Conservation (phyloP, 2,329 filamentous ascomycete species). For the Colletotrichum euphorbiae region DNA sequence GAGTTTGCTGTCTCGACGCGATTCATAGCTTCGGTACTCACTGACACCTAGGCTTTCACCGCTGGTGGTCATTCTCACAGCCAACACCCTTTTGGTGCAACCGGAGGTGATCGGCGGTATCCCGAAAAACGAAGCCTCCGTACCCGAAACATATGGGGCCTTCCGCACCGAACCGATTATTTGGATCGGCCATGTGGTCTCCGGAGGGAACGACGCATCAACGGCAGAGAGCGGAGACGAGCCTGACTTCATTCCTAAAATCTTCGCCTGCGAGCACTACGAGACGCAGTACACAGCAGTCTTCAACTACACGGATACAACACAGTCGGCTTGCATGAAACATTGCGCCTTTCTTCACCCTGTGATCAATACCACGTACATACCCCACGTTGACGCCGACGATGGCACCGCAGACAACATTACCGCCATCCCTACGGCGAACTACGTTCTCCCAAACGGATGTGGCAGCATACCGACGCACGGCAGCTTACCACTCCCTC, state of each 20-base stretch:
- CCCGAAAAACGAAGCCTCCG: slow-evolving; percentile 45
- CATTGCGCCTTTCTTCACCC: slow-evolving; percentile 42
- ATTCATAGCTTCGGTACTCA: background rate
- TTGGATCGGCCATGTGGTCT: slow-evolving; percentile 49
- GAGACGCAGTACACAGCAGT: slow-evolving; percentile 48
- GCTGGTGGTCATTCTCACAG: slow-evolving; percentile 53
- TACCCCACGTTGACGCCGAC: slow-evolving; percentile 42
- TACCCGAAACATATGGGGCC: slow-evolving; percentile 46
- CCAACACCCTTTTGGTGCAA: slow-evolving; percentile 51
- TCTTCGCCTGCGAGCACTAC: slow-evolving; percentile 51
- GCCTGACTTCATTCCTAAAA: slow-evolving; percentile 48
- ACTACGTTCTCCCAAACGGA: slow-evolving; percentile 45
- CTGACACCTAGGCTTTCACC: slow-evolving; percentile 44
- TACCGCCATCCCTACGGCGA: slow-evolving; percentile 44
- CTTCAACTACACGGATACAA: slow-evolving; percentile 45
- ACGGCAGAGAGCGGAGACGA: slow-evolving; percentile 39
- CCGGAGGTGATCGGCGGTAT: slow-evolving; percentile 33
- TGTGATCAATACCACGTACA: slow-evolving; percentile 48
- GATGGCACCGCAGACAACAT: slow-evolving; percentile 51
- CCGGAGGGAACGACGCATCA: slow-evolving; percentile 39
- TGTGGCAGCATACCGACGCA: slow-evolving; percentile 45
- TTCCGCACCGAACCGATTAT: slow-evolving; percentile 51
- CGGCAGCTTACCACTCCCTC: slow-evolving; percentile 49
- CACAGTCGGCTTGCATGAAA: slow-evolving; percentile 45
- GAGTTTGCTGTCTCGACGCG: no score